Evolutionary conservation across 306 rosid genomes (phyloP).

Genomic region (apple (Malus domestica)): DNA sequence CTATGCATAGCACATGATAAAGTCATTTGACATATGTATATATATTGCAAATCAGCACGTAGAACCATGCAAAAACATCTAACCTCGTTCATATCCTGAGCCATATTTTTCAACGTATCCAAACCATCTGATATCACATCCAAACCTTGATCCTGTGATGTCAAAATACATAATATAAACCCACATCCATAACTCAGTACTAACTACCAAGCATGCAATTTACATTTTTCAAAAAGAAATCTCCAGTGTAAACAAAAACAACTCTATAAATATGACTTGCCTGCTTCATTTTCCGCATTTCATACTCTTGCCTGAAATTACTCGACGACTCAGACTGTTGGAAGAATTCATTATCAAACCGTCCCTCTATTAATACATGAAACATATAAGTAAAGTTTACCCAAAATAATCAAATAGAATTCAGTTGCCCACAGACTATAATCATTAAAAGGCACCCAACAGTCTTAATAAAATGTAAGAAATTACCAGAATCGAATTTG

Average conservation of each 20-base stretch:
- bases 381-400: conserved; percentile 16
- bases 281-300: conserved; percentile 87
- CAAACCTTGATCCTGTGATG: conserved; percentile 89
- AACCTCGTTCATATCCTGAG: conserved; percentile 96
- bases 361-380: conserved; percentile 54
- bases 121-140: conserved; percentile 91
- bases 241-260: neutral
- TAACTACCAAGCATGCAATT: neutral
- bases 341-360: conserved; percentile 71
- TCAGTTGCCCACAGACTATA: neutral
- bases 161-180: conserved; percentile 10
- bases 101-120: conserved; percentile 93
- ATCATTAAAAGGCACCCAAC: neutral
- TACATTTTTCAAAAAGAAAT: neutral
- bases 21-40: neutral
- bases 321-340: conserved; percentile 71
- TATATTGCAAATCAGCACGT: neutral
- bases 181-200: neutral
- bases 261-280: conserved; percentile 36
- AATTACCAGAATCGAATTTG: conserved; percentile 86
- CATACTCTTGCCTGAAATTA: conserved; percentile 85
- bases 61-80: conserved; percentile 14
- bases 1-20: conserved; percentile 34
- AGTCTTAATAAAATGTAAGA: neutral
- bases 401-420: neutral